phyloP scores from a whole-genome alignment of 768 basidiomycete species.

The Amanita fuliginea region DNA sequence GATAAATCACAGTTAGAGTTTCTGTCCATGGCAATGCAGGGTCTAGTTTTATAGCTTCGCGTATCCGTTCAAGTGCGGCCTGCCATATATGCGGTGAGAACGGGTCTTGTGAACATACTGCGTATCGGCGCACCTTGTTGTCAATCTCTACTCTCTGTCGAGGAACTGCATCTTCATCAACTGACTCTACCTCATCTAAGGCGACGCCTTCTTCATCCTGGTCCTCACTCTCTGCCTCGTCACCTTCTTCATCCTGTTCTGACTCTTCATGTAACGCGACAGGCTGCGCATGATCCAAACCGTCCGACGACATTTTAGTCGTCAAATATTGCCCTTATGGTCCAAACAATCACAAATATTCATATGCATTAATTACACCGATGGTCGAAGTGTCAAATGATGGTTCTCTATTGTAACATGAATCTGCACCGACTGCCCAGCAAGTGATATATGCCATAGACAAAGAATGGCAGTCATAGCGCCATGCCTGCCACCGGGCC shows the following conservation, averaged over 20 bases:
- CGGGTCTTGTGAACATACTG: neutral
- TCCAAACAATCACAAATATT: too few species aligned
- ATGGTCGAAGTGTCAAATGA: neutral
- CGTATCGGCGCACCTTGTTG: conserved; percentile 47
- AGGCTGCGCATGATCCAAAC: conserved; percentile 41
- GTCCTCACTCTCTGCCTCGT: conserved; percentile 16
- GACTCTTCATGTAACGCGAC: conserved; percentile 24
- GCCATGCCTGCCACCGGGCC: neutral
- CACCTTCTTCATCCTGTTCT: conserved; percentile 17
- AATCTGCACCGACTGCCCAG: neutral
- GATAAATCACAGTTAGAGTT: conserved; percentile 62
- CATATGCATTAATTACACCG: too few species aligned
- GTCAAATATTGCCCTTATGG: too few species aligned
- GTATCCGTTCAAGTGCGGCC: conserved; percentile 74
- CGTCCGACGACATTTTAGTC: too few species aligned
- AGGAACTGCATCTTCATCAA: conserved; percentile 79
- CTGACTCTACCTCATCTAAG: conserved; percentile 59
- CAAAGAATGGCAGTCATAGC: neutral
- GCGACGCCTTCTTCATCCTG: conserved; percentile 30
- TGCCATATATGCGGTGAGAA: conserved; percentile 16
- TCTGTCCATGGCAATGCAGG: conserved; percentile 76
- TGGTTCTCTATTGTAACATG: neutral
- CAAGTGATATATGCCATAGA: neutral
- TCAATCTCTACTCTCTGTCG: conserved; percentile 75
- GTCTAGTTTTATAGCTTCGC: conserved; percentile 66